Evolutionary conservation across 148 eudicot genomes (phyloP).

Genomic region (Cornus kousa): DNA sequence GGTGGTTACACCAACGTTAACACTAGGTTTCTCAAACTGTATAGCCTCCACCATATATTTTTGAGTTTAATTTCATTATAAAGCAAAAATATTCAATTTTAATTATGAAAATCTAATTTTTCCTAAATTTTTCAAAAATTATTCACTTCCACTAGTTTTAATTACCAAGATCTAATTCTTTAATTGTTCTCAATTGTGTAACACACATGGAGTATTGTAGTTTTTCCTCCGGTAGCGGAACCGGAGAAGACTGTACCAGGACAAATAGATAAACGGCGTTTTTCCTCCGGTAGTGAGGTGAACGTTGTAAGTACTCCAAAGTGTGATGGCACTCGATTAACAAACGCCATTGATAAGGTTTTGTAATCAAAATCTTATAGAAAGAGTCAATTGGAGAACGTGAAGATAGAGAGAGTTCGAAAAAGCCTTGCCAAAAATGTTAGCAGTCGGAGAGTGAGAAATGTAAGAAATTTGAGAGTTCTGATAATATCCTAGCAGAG

Average conservation of each 20-base stretch:
- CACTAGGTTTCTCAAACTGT: too few species aligned
- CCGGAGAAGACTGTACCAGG: conserved; percentile 47
- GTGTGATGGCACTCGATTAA: not conserved
- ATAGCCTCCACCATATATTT: too few species aligned
- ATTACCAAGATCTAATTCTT: too few species aligned
- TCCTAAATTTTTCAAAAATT: too few species aligned
- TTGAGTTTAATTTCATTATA: too few species aligned
- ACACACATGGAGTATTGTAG: too few species aligned
- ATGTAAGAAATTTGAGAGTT: conserved; percentile 22
- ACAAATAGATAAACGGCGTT: conserved; percentile 71
- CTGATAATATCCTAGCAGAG: conserved; percentile 25
- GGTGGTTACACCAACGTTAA: too few species aligned
- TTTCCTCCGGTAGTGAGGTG: conserved; percentile 50
- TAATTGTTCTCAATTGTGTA: too few species aligned
- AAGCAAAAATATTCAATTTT: too few species aligned
- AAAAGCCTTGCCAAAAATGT: conserved; percentile 23
- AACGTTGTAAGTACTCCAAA: not conserved
- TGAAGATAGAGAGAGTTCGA: conserved; percentile 9
- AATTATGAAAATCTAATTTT: too few species aligned
- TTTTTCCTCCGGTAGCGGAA: conserved; percentile 4
- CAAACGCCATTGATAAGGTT: not conserved
- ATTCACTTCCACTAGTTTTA: too few species aligned
- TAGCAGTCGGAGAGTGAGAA: conserved; percentile 59
- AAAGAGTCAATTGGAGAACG: conserved; percentile 50
- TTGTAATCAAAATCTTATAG: conserved; percentile 15